phyloP scores from a whole-genome alignment of 1,139 yeast species.

The Nakaseomyces delphensis region DNA sequence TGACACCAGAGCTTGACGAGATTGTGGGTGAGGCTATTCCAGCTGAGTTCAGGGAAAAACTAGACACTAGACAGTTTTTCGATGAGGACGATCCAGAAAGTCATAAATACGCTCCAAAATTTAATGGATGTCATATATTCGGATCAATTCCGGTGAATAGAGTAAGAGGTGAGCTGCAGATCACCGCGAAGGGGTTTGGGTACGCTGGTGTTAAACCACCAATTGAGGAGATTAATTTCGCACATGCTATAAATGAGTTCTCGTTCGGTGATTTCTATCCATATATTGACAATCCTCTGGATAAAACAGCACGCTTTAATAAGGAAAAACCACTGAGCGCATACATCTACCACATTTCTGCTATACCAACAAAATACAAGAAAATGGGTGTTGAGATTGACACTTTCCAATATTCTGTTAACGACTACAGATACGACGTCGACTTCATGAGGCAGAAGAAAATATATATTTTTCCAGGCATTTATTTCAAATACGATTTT shows the following conservation, averaged over 20 bases:
- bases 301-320: conserved; percentile 55
- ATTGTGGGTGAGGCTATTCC: conserved; percentile 55
- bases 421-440: conserved; percentile 39
- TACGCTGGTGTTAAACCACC: conserved; percentile 36
- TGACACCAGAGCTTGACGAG: conserved; percentile 59
- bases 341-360: conserved; percentile 61
- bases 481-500: conserved; percentile 74
- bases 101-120: conserved; percentile 13
- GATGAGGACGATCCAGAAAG: conserved; percentile 23
- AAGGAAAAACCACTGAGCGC: conserved; percentile 36
- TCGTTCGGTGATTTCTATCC: conserved; percentile 92
- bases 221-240: conserved; percentile 55
- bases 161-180: conserved; percentile 77
- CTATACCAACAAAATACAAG: conserved; percentile 75
- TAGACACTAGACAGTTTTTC: conserved; percentile 19
- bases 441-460: conserved; percentile 21
- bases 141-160: conserved; percentile 83
- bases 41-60: conserved; percentile 47
- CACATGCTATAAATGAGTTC: conserved; percentile 78
- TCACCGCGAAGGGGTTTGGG: conserved; percentile 68
- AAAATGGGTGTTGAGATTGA: conserved; percentile 64
- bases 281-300: conserved; percentile 76
- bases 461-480: conserved; percentile 54
- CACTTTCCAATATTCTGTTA: conserved; percentile 81
- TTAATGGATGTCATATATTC: conserved; percentile 69